Evolutionary conservation across 2,329 filamentous ascomycete species (phyloP), one percentile per base, ranked within the genome.

Genomic region (Sphaerostilbella broomeana): DNA sequence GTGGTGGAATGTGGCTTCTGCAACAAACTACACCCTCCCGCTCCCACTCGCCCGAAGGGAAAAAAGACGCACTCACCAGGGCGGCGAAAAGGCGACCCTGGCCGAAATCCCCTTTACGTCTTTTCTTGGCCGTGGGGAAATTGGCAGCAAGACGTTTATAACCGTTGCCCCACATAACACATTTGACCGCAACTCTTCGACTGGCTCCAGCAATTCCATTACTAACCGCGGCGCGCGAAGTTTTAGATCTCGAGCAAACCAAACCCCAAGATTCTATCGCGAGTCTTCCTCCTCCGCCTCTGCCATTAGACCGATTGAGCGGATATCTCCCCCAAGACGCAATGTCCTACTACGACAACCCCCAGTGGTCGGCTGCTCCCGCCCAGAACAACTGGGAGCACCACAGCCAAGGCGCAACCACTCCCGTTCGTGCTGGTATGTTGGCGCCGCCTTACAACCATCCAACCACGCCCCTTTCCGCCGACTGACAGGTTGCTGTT

Each of bases 311-410:
- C 24, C 24, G n/a, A 27, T 36, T 31, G 31, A 39, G 18, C 36
- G 30, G 22, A 35, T 40, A 30, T 29, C 25, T 35, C 24, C n/a
- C 13, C 13, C 35, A 26, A 30, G 35, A 39, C 26, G 21, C 35
- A 53, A 67, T 67, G 64, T 67, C 64, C 52, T 68, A 68, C 55
- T 68, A 68, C 61, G 64, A 68, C 46, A 67, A 66, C 51, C 54
- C 57, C 22, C 64, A 60, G 49, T 60, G 64, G 64, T 55, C 64
- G 42, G 54, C 56, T 42, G 52, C 54, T 38, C 51, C 55, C 17
- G 46, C 42, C 45, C 59, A 63, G 47, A 68, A 62, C 54, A 67
- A 59, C 55, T 69, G 65, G 65, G 65, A 69, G n/a, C 64, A 66
- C 44, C 65, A 68, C n/a, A n/a, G n/a, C n/a, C n/a, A n/a, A 50